Conservation (phyloP, 1,139 yeast species). For the Saccharomyces uvarum region DNA sequence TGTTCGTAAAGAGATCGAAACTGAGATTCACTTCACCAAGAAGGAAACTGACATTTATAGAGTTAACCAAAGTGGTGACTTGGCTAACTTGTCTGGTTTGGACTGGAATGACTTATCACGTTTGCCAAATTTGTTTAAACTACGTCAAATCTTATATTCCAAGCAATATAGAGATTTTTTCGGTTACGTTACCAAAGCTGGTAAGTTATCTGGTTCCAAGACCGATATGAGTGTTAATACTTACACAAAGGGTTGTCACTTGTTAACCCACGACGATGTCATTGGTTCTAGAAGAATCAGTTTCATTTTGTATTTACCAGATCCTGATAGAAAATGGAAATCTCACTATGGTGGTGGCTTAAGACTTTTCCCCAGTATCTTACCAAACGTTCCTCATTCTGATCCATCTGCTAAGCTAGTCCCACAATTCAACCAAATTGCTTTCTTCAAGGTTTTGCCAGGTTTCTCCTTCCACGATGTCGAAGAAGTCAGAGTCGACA, state of each 20-base stretch:
- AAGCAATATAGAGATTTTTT: slow-evolving; percentile 74
- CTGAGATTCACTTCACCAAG: slow-evolving; percentile 79
- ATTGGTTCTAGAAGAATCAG: slow-evolving; percentile 92
- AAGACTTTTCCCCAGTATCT: slow-evolving; percentile 76
- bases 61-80: slow-evolving; percentile 89
- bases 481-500: slow-evolving; percentile 88
- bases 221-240: slow-evolving; percentile 91
- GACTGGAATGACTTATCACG: slow-evolving; percentile 66
- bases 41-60: slow-evolving; percentile 97
- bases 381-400: slow-evolving; percentile 82
- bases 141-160: slow-evolving; percentile 82
- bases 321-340: slow-evolving; percentile 84
- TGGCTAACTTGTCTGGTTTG: slow-evolving; percentile 85
- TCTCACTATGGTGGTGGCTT: slow-evolving; percentile 87
- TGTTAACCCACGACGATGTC: slow-evolving; percentile 93
- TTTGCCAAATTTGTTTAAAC: slow-evolving; percentile 63
- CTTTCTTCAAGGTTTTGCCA: slow-evolving; percentile 92
- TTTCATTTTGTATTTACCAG: slow-evolving; percentile 85
- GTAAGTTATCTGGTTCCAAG: slow-evolving; percentile 78
- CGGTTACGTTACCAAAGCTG: slow-evolving; percentile 80
- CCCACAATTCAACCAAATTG: slow-evolving; percentile 93
- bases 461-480: slow-evolving; percentile 96
- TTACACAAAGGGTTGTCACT: slow-evolving; percentile 87
- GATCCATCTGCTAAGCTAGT: slow-evolving; percentile 65
- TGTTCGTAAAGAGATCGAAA: slow-evolving; percentile 77